Evolutionary conservation across 164 flowering plant species (phyloP).

Genomic region (Vitis amurensis): DNA sequence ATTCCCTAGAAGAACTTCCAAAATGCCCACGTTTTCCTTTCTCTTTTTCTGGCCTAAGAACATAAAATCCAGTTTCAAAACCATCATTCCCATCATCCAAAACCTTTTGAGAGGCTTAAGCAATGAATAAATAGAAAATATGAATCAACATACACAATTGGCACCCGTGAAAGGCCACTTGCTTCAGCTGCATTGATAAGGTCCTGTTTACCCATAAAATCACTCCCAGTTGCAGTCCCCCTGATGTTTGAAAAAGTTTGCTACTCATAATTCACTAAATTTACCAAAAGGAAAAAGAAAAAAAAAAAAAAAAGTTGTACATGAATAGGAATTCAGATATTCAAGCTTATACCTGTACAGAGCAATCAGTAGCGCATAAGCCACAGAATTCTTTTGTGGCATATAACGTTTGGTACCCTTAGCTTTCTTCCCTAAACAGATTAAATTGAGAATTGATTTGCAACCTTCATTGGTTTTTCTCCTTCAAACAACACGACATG

Average conservation of each 20-base stretch:
- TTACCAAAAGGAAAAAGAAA: neutral
- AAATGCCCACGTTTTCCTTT: conserved; percentile 60
- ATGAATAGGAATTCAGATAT: neutral
- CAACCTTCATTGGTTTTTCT: too few relatives aligned
- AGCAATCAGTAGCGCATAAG: conserved; percentile 83
- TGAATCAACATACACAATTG: conserved; percentile 57
- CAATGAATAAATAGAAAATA: neutral
- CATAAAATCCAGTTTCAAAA: conserved; percentile 8
- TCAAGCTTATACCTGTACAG: conserved; percentile 63
- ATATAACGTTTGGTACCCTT: conserved; percentile 58
- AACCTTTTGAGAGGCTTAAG: neutral
- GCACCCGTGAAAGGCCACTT: conserved; percentile 85
- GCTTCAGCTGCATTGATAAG: conserved; percentile 94
- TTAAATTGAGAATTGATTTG: neutral
- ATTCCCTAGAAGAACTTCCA: conserved; percentile 77
- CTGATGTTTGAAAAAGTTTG: conserved; percentile 25
- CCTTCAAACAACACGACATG: too few relatives aligned
- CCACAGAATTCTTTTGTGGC: conserved; percentile 86
- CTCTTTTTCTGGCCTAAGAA: conserved; percentile 69
- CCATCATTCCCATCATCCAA: neutral
- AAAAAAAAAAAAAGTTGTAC: neutral
- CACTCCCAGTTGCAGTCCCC: conserved; percentile 55
- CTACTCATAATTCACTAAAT: neutral
- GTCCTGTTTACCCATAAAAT: conserved; percentile 84
- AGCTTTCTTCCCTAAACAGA: conserved; percentile 51